Evolutionary conservation across 495 filamentous ascomycete genomes (phyloP).

Genomic region (Ramalina intermedia): DNA sequence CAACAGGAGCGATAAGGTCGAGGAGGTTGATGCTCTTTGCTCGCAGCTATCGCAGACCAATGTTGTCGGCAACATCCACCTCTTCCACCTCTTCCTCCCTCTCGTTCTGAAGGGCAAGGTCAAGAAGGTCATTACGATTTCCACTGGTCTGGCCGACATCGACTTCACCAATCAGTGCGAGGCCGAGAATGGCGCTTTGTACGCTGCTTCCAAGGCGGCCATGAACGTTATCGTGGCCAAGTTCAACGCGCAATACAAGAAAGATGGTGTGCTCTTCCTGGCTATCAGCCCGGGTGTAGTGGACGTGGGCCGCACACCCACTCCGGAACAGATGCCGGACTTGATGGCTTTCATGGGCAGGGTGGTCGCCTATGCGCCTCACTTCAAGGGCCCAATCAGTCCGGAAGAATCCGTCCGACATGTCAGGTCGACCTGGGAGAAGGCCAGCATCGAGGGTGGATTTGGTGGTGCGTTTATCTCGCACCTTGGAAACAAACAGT

Average conservation of each 20-base stretch:
- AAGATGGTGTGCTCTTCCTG: slow-evolving; percentile 38
- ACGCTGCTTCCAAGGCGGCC: slow-evolving; percentile 30
- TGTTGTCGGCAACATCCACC: slow-evolving; percentile 32
- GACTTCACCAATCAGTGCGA: slow-evolving; percentile 25
- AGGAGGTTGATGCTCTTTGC: background rate
- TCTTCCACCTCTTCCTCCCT: slow-evolving; percentile 39
- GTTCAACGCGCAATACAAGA: slow-evolving; percentile 36
- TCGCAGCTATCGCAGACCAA: slow-evolving; percentile 17
- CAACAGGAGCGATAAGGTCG: slow-evolving; percentile 15
- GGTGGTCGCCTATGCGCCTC: slow-evolving; percentile 30
- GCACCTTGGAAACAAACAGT: slow-evolving; percentile 39
- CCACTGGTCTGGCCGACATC: slow-evolving; percentile 32
- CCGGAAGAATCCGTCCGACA: slow-evolving; percentile 27
- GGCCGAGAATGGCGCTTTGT: slow-evolving; percentile 17
- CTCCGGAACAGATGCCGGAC: slow-evolving; percentile 22
- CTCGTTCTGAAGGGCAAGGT: slow-evolving; percentile 30
- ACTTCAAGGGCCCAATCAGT: slow-evolving; percentile 32
- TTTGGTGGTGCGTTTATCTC: slow-evolving; percentile 38
- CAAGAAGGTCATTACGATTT: slow-evolving; percentile 44
- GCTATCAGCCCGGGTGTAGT: slow-evolving; percentile 34
- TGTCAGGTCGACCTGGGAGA: slow-evolving; percentile 26
- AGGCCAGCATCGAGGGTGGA: slow-evolving; percentile 32
- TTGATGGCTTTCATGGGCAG: slow-evolving; percentile 19
- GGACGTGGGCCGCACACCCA: slow-evolving; percentile 25
- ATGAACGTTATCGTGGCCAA: slow-evolving; percentile 30